Base-by-base conservation (phyloP, 2,329 filamentous ascomycete species). In the Microsporum canis region DNA sequence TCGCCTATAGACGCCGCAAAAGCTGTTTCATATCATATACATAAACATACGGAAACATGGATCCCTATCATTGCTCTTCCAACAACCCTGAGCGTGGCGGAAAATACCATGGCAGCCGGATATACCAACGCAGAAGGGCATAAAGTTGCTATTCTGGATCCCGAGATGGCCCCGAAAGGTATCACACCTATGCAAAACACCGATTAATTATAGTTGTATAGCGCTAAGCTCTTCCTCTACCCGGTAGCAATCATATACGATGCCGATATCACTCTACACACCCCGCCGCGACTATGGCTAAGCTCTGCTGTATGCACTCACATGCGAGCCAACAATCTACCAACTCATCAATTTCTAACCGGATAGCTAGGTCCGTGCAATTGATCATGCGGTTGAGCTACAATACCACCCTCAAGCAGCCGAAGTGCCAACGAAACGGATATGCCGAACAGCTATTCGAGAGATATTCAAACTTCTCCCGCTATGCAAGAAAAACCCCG, bases 111-210 rank as follows among this genome's bases (percentile, higher is more conserved):
- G 51, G 59, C 49, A 39, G 63, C 62, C 8, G 63, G 63, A 23
- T 65, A 38, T 62, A 65, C 62, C 14, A 59, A 38, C 43, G 60
- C 56, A 23, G 58, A 62, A 14, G 63, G 63, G 4, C 29, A 36
- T 33, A 65, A 65, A 49, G 47, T 62, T 53, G 58, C 27, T 5
- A 65, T 71, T 43, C 47, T 45, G 4, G 60, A 68, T 47, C 64
- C 64, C 6, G 64, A 66, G 41, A 45, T 68, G n/a, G 67, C 65
- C 34, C 67, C 68, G 1, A 63, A 63, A 17, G 66, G 68, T 60
- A 65, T 7, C 10, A 23, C 23, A 27, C 17, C 17, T 23, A 23
- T 23, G 17, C 17, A 23, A 23, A 23, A 23, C 1, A 23, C 17
- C 1, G 17, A 23, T 23, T 23, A 23, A 1, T 23, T 23, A 23